Conservation (phyloP, 2,329 filamentous ascomycete species). For the Aurifilum marmelostoma region DNA sequence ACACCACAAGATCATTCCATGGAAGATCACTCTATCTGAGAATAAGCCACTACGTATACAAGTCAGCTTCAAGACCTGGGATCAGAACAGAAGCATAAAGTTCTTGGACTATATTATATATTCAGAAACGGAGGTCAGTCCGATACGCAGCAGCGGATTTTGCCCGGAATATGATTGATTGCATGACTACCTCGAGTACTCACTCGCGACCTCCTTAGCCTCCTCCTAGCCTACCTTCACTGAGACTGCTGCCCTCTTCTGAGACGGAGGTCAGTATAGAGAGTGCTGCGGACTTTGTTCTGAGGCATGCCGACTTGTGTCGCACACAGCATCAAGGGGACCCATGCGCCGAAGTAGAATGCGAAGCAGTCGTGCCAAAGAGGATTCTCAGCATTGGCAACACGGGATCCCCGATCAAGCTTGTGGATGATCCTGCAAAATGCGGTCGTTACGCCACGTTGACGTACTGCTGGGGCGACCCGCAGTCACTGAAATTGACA, state of each 20-base stretch:
- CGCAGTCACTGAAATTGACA: not conserved
- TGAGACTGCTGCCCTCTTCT: not conserved
- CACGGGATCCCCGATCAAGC: not conserved
- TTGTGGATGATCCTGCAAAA: not conserved
- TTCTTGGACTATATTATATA: not conserved
- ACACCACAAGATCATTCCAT: not conserved
- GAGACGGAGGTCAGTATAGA: not conserved
- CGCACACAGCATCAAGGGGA: not conserved
- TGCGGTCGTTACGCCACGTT: constrained; percentile 13
- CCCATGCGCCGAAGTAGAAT: not conserved
- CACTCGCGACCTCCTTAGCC: not conserved
- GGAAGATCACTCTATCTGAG: not conserved
- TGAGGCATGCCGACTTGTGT: not conserved
- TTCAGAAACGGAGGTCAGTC: not conserved
- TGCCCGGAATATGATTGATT: not conserved
- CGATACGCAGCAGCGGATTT: not conserved
- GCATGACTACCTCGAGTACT: not conserved
- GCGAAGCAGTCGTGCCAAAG: not conserved
- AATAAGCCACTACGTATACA: not conserved
- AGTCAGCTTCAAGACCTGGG: too few relatives aligned
- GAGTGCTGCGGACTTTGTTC: not conserved
- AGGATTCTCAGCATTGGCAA: not conserved
- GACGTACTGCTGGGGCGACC: constrained; percentile 19
- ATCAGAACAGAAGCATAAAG: too few relatives aligned
- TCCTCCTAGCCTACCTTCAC: not conserved